These are phyloP conservation scores for Hymenoscyphus occultus DNA, from an alignment of 2,329 filamentous ascomycete genomes.

Conservation along the genomic window DNA sequence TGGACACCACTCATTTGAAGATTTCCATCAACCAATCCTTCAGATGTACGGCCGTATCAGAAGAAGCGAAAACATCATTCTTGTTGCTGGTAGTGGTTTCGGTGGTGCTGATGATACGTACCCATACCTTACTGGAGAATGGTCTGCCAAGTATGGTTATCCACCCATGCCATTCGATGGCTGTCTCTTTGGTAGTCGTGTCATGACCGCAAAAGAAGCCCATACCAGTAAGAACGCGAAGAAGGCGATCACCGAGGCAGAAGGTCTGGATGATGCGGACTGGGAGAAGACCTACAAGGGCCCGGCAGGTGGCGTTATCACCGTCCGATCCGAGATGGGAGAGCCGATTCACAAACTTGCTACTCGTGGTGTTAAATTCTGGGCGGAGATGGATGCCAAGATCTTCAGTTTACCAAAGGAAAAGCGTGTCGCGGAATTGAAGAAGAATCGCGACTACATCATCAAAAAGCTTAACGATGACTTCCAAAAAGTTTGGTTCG, in stretches of 20 bases:
- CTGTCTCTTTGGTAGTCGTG: slow-evolving; percentile 83
- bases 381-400: slow-evolving; percentile 98
- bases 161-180: slow-evolving; percentile 94
- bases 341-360: slow-evolving; percentile 99
- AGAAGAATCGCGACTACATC: slow-evolving; percentile 85
- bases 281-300: slow-evolving; percentile 96
- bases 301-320: slow-evolving; percentile 88
- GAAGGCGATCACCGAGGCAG: slow-evolving; percentile 83
- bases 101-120: slow-evolving; percentile 88
- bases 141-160: slow-evolving; percentile 84
- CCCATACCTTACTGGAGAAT: slow-evolving; percentile 84
- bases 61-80: slow-evolving; percentile 79
- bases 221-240: slow-evolving; percentile 85
- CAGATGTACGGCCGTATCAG: slow-evolving; percentile 89
- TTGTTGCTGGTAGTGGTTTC: slow-evolving; percentile 89
- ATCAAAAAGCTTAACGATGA: slow-evolving; percentile 95
- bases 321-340: slow-evolving; percentile 97
- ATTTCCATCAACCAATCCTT: slow-evolving; percentile 89
- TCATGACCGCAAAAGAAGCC: slow-evolving; percentile 94
- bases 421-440: slow-evolving; percentile 82
- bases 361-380: slow-evolving; percentile 92
- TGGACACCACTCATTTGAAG: slow-evolving; percentile 91
- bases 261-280: slow-evolving; percentile 74
- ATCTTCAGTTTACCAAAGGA: slow-evolving; percentile 93
- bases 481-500: slow-evolving; percentile 97